phyloP scores from a whole-genome alignment of 495 filamentous ascomycete genomes.

The Terfezia boudieri region DNA sequence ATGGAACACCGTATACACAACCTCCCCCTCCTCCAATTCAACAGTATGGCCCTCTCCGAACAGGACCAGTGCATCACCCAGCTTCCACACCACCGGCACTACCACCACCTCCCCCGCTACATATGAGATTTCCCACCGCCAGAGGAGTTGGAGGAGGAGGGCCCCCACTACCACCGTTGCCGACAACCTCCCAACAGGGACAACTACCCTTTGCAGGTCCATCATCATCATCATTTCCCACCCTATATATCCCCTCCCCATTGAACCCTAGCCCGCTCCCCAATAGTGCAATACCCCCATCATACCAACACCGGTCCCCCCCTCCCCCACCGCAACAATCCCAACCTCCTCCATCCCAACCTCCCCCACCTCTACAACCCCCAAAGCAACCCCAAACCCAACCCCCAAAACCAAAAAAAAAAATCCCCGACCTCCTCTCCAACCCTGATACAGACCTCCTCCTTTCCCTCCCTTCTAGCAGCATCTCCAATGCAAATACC shows the following conservation, averaged over 20 bases:
- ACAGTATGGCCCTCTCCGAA: neutral
- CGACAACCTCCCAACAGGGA: constrained; percentile 4
- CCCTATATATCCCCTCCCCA: constrained; percentile 2
- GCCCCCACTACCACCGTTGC: constrained; percentile 2
- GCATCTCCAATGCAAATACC: constrained; percentile 15
- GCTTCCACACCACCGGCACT: constrained; percentile 8
- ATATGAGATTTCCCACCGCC: constrained; percentile 3
- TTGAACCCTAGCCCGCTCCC: constrained; percentile 1
- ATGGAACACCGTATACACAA: constrained; percentile 9
- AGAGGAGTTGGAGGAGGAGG: constrained; percentile 6
- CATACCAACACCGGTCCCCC: neutral
- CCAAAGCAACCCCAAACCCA: constrained; percentile 14
- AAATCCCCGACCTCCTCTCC: constrained; percentile 12
- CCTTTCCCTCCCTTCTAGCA: constrained; percentile 4
- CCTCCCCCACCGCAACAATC: constrained; percentile 7
- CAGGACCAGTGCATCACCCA: neutral
- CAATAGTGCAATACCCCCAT: neutral
- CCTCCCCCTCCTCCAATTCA: constrained; percentile 7
- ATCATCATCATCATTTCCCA: constrained; percentile 1
- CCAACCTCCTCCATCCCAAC: constrained; percentile 11
- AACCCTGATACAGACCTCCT: constrained; percentile 1
- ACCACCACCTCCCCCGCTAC: constrained; percentile 12
- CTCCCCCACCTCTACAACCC: constrained; percentile 3
- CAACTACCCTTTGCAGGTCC: neutral
- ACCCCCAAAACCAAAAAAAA: constrained; percentile 2